phyloP scores from a whole-genome alignment of 129 eudicot species.

The Artemisia annua region DNA sequence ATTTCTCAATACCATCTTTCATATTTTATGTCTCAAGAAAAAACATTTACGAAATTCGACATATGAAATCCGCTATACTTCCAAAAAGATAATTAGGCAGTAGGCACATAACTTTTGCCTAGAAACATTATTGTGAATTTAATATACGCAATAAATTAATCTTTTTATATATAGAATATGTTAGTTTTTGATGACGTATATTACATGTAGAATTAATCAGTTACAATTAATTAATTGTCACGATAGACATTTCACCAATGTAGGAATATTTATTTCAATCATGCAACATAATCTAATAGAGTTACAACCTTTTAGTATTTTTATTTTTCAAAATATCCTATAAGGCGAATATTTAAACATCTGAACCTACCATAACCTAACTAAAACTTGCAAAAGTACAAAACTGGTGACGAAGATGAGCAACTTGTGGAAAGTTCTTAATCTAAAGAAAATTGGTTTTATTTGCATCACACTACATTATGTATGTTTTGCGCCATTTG shows the following conservation, averaged over 20 bases:
- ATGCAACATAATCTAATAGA: slow-evolving; percentile 15
- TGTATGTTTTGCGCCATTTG: neutral
- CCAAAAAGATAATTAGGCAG: too few relatives aligned
- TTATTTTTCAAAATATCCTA: neutral
- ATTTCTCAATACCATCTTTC: too few relatives aligned
- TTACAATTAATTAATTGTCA: neutral
- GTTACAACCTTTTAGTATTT: neutral
- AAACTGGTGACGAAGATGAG: slow-evolving; percentile 22
- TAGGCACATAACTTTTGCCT: too few relatives aligned
- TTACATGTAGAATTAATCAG: neutral
- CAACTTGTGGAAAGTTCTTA: slow-evolving; percentile 2
- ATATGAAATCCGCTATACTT: too few relatives aligned
- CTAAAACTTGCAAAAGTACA: slow-evolving; percentile 1
- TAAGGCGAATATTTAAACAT: neutral
- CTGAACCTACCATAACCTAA: slow-evolving; percentile 10
- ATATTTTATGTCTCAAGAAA: too few relatives aligned
- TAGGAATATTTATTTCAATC: slow-evolving; percentile 17
- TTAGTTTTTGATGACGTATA: neutral
- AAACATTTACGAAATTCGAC: too few relatives aligned
- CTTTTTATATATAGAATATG: neutral
- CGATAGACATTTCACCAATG: neutral
- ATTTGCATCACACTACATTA: neutral
- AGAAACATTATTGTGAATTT: too few relatives aligned
- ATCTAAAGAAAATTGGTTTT: neutral
- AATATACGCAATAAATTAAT: too few relatives aligned